Evolutionary conservation across 208 protist species (phyloP).

Genomic region (Leishmania turanica): DNA sequence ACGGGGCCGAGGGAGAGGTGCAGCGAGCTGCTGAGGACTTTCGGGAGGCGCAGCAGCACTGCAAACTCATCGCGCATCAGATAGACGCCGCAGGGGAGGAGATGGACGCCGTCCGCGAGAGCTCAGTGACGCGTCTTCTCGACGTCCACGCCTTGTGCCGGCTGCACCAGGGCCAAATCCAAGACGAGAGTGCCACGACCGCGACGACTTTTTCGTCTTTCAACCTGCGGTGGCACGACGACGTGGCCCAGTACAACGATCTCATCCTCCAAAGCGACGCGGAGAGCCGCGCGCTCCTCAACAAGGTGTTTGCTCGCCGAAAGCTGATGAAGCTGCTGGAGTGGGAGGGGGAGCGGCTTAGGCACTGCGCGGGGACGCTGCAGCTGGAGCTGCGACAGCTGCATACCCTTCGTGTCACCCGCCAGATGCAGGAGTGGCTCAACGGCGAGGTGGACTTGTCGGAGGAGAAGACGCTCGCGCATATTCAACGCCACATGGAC

Average conservation of each 20-base stretch:
- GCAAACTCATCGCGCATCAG: conserved; percentile 15
- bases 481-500: conserved; percentile 78
- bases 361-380: conserved; percentile 76
- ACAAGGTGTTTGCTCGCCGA: conserved; percentile 76
- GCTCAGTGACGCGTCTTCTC: conserved; percentile 43
- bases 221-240: conserved; percentile 68
- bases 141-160: conserved; percentile 77
- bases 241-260: conserved; percentile 83
- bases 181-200: conserved; percentile 86
- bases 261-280: conserved; percentile 78
- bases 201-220: conserved; percentile 82
- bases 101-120: conserved; percentile 24
- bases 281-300: conserved; percentile 75
- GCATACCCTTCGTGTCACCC: conserved; percentile 95
- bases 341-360: conserved; percentile 78
- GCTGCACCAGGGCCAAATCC: conserved; percentile 93
- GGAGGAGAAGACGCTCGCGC: conserved; percentile 64
- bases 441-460: conserved; percentile 69
- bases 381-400: conserved; percentile 91
- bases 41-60: conserved; percentile 29
- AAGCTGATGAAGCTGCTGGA: conserved; percentile 79
- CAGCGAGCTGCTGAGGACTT: conserved; percentile 30
- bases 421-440: conserved; percentile 94
- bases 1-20: conserved; percentile 26
- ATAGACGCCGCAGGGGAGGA: conserved; percentile 33